These are phyloP conservation scores for Phaeosphaeriaceae sp. DNA, from an alignment of 2,329 filamentous ascomycete genomes.

Conservation along the genomic window DNA sequence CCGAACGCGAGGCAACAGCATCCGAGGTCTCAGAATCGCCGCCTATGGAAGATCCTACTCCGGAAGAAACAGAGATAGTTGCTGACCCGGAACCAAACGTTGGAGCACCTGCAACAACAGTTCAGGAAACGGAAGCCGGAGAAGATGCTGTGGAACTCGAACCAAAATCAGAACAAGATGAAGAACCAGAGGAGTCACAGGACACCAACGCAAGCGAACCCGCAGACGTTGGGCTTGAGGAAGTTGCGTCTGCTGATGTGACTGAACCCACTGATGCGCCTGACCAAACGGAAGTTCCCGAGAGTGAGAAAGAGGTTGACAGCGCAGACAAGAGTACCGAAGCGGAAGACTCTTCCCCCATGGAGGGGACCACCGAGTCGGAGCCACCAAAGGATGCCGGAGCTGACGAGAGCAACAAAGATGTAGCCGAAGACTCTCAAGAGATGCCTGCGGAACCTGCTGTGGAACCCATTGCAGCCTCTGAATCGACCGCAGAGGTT, in stretches of 20 bases:
- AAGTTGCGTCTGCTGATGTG: constrained; percentile 4
- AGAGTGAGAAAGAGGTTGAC: background rate
- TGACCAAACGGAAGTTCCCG: background rate
- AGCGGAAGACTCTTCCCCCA: background rate
- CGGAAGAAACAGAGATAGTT: background rate
- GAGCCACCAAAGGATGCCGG: background rate
- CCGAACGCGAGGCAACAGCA: background rate
- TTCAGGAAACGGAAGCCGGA: background rate
- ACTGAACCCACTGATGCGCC: constrained; percentile 10
- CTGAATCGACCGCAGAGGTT: background rate
- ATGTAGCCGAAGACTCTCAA: background rate
- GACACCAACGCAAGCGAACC: background rate
- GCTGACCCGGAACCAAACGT: background rate
- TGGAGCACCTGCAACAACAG: background rate
- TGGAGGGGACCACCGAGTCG: background rate
- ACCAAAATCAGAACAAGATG: background rate
- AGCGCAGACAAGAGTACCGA: background rate
- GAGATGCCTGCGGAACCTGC: background rate
- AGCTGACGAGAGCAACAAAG: background rate
- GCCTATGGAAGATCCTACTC: background rate
- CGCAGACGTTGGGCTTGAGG: constrained; percentile 1
- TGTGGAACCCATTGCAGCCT: background rate
- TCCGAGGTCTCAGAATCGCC: background rate
- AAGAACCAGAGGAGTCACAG: background rate
- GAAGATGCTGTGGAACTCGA: background rate